Evolutionary conservation across 345 rosid genomes (phyloP).

Genomic region (Carallia pectinifolia): DNA sequence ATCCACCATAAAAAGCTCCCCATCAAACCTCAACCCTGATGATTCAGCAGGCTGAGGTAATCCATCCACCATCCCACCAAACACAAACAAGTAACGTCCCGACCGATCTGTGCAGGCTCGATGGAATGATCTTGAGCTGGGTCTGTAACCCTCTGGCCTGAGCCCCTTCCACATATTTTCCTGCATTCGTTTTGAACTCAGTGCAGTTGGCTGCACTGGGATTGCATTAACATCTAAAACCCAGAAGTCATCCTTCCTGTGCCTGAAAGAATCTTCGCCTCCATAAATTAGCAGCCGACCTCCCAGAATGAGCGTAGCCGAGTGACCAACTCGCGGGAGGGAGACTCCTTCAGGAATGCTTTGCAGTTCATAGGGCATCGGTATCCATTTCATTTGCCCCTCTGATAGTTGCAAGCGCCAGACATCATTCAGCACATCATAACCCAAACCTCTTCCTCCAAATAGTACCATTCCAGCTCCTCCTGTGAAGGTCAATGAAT

Average conservation of each 20-base stretch:
- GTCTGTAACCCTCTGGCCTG: slow-evolving; percentile 46
- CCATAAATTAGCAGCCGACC: slow-evolving; percentile 76
- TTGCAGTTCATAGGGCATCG: slow-evolving; percentile 49
- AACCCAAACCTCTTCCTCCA: slow-evolving; percentile 89
- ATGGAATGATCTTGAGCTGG: slow-evolving; percentile 73
- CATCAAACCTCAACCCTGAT: slow-evolving; percentile 64
- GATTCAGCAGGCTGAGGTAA: slow-evolving; percentile 48
- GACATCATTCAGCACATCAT: slow-evolving; percentile 77
- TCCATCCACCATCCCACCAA: slow-evolving; percentile 93
- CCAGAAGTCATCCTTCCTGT: slow-evolving; percentile 89
- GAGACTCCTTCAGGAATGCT: slow-evolving; percentile 52
- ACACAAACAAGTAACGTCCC: slow-evolving; percentile 62
- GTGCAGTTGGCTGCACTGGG: slow-evolving; percentile 34
- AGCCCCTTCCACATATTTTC: slow-evolving; percentile 65
- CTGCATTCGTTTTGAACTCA: slow-evolving; percentile 30
- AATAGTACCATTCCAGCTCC: slow-evolving; percentile 57
- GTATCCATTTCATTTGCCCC: slow-evolving; percentile 54
- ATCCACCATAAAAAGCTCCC: slow-evolving; percentile 73
- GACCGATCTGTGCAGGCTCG: slow-evolving; percentile 69
- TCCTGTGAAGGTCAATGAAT: slow-evolving; percentile 66
- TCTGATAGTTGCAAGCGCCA: slow-evolving; percentile 68
- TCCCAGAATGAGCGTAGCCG: slow-evolving; percentile 68
- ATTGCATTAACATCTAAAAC: slow-evolving; percentile 56
- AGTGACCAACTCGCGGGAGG: slow-evolving; percentile 95
- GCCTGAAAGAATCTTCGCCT: slow-evolving; percentile 85